Conservation (phyloP, 1,284 basidiomycete species). For the Leccinum insolens region DNA sequence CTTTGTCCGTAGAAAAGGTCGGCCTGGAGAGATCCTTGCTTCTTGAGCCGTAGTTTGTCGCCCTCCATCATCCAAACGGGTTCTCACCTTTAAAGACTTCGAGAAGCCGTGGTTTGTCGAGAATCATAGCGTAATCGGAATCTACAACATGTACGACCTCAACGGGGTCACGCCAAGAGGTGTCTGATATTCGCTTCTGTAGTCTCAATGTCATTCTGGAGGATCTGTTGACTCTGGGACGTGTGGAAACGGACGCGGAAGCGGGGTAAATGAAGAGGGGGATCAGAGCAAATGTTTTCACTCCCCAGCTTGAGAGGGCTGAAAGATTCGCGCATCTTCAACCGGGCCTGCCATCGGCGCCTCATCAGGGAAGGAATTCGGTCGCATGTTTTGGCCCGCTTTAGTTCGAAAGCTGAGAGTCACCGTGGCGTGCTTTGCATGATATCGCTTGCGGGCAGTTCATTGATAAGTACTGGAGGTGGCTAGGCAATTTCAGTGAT, state of each 20-base stretch:
- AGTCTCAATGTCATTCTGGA: background rate
- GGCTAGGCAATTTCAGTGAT: background rate
- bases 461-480: background rate
- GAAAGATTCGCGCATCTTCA: background rate
- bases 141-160: constrained; percentile 21
- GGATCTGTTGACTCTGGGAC: background rate
- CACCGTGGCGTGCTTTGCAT: background rate
- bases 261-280: background rate
- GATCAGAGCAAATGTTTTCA: background rate
- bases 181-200: constrained; percentile 5
- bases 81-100: constrained; percentile 14
- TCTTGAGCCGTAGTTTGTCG: constrained; percentile 23
- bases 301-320: background rate
- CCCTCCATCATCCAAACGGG: constrained; percentile 28
- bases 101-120: constrained; percentile 25
- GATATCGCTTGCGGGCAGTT: background rate
- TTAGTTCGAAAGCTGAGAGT: background rate
- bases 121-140: constrained; percentile 12
- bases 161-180: constrained; percentile 22
- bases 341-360: background rate
- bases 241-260: background rate
- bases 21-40: constrained; percentile 6
- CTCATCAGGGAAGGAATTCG: background rate
- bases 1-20: background rate
- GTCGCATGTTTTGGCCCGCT: background rate